These are phyloP conservation scores for Cladophialophora yegresii DNA, from an alignment of 2,329 filamentous ascomycete species.

Conservation along the genomic window DNA sequence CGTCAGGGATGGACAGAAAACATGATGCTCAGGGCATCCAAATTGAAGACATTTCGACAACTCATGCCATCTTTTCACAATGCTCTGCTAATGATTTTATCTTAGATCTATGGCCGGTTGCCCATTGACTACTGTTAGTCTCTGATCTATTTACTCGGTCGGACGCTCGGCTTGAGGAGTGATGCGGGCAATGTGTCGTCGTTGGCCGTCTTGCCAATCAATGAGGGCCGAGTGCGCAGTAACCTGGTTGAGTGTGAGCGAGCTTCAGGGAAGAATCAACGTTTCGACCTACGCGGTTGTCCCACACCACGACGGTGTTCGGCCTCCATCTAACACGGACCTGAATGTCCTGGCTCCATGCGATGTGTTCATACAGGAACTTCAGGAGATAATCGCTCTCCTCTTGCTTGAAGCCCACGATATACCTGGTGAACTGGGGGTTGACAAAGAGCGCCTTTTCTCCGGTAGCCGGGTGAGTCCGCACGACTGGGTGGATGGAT, in stretches of 20 bases:
- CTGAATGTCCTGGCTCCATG: conserved; percentile 52
- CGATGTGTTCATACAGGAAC: conserved; percentile 53
- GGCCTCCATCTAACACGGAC: conserved; percentile 53
- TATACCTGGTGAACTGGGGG: conserved; percentile 52
- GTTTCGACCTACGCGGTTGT: conserved; percentile 30
- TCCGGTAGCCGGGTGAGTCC: conserved; percentile 53
- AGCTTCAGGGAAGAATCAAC: conserved; percentile 40
- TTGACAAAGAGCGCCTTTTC: conserved; percentile 54
- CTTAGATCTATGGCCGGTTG: conserved; percentile 10
- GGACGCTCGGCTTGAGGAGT: conserved; percentile 56
- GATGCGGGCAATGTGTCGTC: conserved; percentile 56
- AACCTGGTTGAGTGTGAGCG: conserved; percentile 34
- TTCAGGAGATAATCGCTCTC: conserved; percentile 51
- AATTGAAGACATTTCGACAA: conserved; percentile 19
- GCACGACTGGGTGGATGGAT: conserved; percentile 49
- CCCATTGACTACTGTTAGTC: not conserved
- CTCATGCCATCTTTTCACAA: conserved; percentile 1
- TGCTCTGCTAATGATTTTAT: conserved; percentile 16
- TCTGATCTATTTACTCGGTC: conserved; percentile 42
- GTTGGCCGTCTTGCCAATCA: conserved; percentile 55
- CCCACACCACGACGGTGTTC: conserved; percentile 48
- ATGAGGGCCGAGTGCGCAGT: conserved; percentile 52
- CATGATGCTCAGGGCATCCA: conserved; percentile 2
- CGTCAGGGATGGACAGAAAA: conserved; percentile 26
- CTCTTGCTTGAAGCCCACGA: conserved; percentile 52